A percentile compares a stretch with the other conserved stretches of the same genome.
These are phyloP conservation scores for Phlebiopsis gigantea DNA, from an alignment of 768 basidiomycete species.

Conservation along the genomic window DNA sequence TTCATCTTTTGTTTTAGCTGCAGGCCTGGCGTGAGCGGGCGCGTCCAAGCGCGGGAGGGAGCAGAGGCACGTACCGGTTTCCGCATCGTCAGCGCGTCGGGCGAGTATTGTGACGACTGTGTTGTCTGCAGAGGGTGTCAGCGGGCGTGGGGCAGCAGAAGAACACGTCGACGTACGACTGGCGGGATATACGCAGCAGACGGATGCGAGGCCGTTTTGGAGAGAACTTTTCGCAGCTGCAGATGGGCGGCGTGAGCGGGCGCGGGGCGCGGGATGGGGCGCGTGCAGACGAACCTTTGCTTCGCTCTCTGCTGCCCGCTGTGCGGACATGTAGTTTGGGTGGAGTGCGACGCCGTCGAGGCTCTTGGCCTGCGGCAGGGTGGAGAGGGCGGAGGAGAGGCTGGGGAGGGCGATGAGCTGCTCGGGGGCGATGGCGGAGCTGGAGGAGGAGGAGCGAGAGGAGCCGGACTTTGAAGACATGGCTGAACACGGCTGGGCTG, in stretches of 20 bases:
- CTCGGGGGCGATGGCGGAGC: constrained; percentile 41
- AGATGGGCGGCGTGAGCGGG: constrained; percentile 16
- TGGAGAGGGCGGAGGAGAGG: constrained; percentile 54
- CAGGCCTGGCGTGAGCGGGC: not conserved
- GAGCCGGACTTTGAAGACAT: constrained; percentile 20
- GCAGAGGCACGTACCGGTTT: constrained; percentile 24
- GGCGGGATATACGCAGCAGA: constrained; percentile 15
- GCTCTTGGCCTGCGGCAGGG: constrained; percentile 68
- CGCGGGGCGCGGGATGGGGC: not conserved
- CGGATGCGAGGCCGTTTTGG: constrained; percentile 36
- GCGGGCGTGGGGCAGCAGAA: constrained; percentile 1
- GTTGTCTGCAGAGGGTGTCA: constrained; percentile 16
- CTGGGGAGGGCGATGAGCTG: constrained; percentile 71
- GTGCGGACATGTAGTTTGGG: constrained; percentile 56
- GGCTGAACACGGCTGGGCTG: constrained; percentile 6
- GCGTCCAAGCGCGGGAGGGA: not conserved
- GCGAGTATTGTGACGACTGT: constrained; percentile 15
- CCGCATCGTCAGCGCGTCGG: constrained; percentile 29
- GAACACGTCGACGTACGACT: constrained; percentile 8
- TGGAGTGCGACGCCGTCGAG: constrained; percentile 63
- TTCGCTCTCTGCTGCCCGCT: constrained; percentile 65
- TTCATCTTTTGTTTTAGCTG: constrained; percentile 26
- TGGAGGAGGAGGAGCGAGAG: constrained; percentile 25
- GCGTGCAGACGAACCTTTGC: constrained; percentile 53
- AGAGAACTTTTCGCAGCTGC: constrained; percentile 61